Conservation (phyloP, 2,329 filamentous ascomycete species). For the Trichoderma sp. region DNA sequence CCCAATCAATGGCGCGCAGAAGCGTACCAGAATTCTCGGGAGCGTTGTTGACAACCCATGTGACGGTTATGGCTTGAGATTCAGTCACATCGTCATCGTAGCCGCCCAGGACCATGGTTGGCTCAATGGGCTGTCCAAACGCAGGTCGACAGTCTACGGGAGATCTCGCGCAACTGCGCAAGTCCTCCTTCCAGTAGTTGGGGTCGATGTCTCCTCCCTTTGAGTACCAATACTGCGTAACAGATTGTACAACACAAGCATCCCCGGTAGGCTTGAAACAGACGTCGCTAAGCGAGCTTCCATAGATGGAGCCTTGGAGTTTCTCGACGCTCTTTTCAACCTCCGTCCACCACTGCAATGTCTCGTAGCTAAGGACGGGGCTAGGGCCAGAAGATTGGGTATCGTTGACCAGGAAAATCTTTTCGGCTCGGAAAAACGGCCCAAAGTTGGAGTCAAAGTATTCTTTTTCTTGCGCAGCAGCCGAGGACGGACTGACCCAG, state of each 20-base stretch:
- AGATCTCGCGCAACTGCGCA: slow-evolving; percentile 71
- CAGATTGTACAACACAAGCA: slow-evolving; percentile 87
- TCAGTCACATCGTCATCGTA: slow-evolving; percentile 67
- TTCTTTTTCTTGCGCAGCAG: slow-evolving; percentile 84
- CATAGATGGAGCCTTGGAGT: slow-evolving; percentile 66
- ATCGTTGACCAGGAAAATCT: slow-evolving; percentile 91
- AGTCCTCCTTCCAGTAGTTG: slow-evolving; percentile 66
- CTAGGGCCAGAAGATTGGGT: slow-evolving; percentile 60
- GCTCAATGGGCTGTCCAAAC: slow-evolving; percentile 84
- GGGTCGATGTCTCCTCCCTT: slow-evolving; percentile 39
- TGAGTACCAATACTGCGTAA: slow-evolving; percentile 83
- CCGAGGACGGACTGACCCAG: slow-evolving; percentile 94
- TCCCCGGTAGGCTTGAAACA: slow-evolving; percentile 92
- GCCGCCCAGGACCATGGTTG: slow-evolving; percentile 81
- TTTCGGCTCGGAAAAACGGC: slow-evolving; percentile 91
- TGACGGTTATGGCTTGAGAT: slow-evolving; percentile 77
- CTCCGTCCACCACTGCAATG: slow-evolving; percentile 87
- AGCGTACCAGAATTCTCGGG: slow-evolving; percentile 69
- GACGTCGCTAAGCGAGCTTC: slow-evolving; percentile 72
- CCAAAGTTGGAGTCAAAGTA: slow-evolving; percentile 95
- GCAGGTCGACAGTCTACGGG: slow-evolving; percentile 83
- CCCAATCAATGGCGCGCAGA: slow-evolving; percentile 81
- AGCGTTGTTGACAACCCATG: slow-evolving; percentile 91
- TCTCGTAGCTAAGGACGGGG: slow-evolving; percentile 84
- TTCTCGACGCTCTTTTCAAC: slow-evolving; percentile 74